Conservation (phyloP, 2,329 filamentous ascomycete species). For the Alternaria tenuissima region DNA sequence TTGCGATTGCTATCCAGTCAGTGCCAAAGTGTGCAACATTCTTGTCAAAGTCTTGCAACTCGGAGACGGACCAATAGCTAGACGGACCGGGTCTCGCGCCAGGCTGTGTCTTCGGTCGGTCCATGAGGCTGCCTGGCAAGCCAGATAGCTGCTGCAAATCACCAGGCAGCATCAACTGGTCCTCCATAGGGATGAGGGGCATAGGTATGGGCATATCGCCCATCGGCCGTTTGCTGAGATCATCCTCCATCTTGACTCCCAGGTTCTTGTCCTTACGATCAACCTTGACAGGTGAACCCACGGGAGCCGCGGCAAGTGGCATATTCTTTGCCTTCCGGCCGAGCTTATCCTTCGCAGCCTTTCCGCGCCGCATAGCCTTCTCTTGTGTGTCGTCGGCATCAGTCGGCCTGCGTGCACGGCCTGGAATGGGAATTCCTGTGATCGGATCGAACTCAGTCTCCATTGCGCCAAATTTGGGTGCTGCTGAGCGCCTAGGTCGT, state of each 20-base stretch:
- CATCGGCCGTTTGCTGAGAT: constrained; percentile 36
- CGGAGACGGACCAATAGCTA: constrained; percentile 88
- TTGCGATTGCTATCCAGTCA: constrained; percentile 78
- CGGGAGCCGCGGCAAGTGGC: constrained; percentile 51
- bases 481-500: constrained; percentile 62
- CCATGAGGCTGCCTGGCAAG: constrained; percentile 42
- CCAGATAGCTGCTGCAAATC: constrained; percentile 32
- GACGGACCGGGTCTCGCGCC: constrained; percentile 68
- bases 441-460: constrained; percentile 68
- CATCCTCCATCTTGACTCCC: constrained; percentile 48
- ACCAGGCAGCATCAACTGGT: constrained; percentile 34
- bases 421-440: constrained; percentile 39
- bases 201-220: constrained; percentile 41
- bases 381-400: constrained; percentile 46
- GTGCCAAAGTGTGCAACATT: constrained; percentile 79
- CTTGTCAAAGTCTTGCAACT: constrained; percentile 77
- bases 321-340: constrained; percentile 53
- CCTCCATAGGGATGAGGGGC: constrained; percentile 33
- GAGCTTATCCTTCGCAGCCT: constrained; percentile 49
- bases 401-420: constrained; percentile 46
- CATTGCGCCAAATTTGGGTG: constrained; percentile 75
- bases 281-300: constrained; percentile 46
- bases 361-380: constrained; percentile 54
- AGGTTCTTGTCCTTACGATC: constrained; percentile 44
- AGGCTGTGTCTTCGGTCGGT: constrained; percentile 43